phyloP scores from a whole-genome alignment of 2,329 filamentous ascomycete species.

The Venturiaceae sp. region DNA sequence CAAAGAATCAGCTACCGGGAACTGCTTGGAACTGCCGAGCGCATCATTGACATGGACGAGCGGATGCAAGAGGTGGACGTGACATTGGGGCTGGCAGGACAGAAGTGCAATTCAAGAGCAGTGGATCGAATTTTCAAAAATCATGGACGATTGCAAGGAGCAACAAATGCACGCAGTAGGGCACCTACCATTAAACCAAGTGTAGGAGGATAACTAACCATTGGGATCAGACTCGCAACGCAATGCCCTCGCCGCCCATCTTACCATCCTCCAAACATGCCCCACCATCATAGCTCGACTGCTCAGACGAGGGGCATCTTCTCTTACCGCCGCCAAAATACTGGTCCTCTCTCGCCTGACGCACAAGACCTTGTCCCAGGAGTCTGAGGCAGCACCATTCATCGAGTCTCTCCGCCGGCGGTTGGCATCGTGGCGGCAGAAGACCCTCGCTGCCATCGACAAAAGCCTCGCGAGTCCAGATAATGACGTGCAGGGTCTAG shows the following conservation, averaged over 20 bases:
- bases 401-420: slow-evolving; percentile 56
- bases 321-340: slow-evolving; percentile 49
- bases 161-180: neutral
- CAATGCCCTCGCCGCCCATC: slow-evolving; percentile 41
- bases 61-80: slow-evolving; percentile 68
- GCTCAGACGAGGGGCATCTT: slow-evolving; percentile 35
- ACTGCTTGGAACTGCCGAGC: slow-evolving; percentile 82
- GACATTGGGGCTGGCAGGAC: slow-evolving; percentile 62
- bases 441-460: slow-evolving; percentile 56
- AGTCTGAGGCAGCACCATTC: slow-evolving; percentile 35
- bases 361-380: slow-evolving; percentile 59
- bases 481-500: slow-evolving; percentile 36
- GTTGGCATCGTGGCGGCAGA: slow-evolving; percentile 51
- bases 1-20: slow-evolving; percentile 66
- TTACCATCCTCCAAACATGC: slow-evolving; percentile 48
- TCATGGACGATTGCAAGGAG: slow-evolving; percentile 41
- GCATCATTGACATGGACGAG: slow-evolving; percentile 80
- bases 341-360: slow-evolving; percentile 68
- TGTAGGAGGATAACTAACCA: neutral
- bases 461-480: slow-evolving; percentile 30
- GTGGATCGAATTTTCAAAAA: slow-evolving; percentile 56
- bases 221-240: slow-evolving; percentile 11
- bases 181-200: too few species aligned
- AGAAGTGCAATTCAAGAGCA: slow-evolving; percentile 62
- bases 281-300: slow-evolving; percentile 42